Evolutionary conservation across 345 rosid species (phyloP).

Genomic region (Euphorbia tirucalli): DNA sequence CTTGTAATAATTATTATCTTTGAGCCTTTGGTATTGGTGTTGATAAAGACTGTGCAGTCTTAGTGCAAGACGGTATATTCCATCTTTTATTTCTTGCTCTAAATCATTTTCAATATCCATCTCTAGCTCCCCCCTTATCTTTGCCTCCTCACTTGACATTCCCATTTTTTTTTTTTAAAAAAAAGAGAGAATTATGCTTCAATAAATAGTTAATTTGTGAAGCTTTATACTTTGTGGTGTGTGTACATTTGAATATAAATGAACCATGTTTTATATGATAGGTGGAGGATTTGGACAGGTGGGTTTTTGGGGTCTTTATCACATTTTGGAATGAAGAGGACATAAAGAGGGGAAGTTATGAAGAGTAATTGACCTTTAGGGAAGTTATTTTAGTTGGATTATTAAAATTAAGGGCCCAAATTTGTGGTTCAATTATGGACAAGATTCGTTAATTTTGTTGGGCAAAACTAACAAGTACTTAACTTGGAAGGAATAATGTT

Average conservation of each 20-base stretch:
- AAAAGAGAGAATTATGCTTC: no score
- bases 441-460: constrained; percentile 2
- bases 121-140: constrained; percentile 69
- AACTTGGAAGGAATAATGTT: constrained; percentile 39
- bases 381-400: constrained; percentile 26
- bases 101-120: constrained; percentile 59
- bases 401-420: constrained; percentile 39
- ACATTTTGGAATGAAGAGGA: constrained; percentile 38
- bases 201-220: no score
- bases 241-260: background rate
- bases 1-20: constrained; percentile 1
- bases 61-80: constrained; percentile 58
- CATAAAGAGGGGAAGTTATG: constrained; percentile 21
- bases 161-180: no score
- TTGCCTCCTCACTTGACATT: constrained; percentile 49
- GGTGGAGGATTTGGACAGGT: constrained; percentile 15
- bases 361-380: constrained; percentile 23
- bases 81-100: constrained; percentile 80
- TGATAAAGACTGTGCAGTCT: constrained; percentile 65
- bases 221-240: no score
- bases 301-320: background rate
- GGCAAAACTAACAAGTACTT: constrained; percentile 27
- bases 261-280: constrained; percentile 4
- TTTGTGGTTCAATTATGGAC: constrained; percentile 11
- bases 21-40: constrained; percentile 46